A percentile compares a stretch with the other conserved stretches of the same genome.
Conservation (phyloP, 768 basidiomycete genomes). For the Exidia glandulosa region DNA sequence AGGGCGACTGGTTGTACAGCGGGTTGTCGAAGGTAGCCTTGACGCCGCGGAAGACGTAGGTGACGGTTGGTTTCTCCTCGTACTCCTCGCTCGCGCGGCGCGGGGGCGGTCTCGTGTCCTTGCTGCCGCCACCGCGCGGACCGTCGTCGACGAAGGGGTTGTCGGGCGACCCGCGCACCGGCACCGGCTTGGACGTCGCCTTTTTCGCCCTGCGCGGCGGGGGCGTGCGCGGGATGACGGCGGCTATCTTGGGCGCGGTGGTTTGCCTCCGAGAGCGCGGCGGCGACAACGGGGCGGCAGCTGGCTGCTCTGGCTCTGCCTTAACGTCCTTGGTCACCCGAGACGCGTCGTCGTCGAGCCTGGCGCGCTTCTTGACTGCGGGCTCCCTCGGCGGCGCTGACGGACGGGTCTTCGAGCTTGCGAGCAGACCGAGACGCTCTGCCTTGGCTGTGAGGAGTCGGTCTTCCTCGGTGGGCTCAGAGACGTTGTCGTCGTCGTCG, state of each 20-base stretch:
- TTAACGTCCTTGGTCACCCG: slow-evolving; percentile 3
- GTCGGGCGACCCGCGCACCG: slow-evolving; percentile 51
- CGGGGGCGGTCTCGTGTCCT: slow-evolving; percentile 14
- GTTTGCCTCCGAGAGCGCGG: no score
- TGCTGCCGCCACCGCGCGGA: no score
- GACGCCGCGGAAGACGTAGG: slow-evolving; percentile 67
- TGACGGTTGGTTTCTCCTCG: slow-evolving; percentile 51
- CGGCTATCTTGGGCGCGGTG: neutral
- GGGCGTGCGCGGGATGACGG: neutral
- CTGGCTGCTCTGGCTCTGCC: no score
- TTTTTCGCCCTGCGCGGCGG: neutral
- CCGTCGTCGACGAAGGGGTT: slow-evolving; percentile 57
- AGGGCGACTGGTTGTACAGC: slow-evolving; percentile 39
- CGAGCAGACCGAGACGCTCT: neutral
- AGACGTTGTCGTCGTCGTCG: neutral
- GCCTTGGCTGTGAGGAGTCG: neutral
- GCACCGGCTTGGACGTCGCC: slow-evolving; percentile 4
- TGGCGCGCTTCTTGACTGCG: neutral
- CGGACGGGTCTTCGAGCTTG: no score
- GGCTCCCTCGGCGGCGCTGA: neutral
- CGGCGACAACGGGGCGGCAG: no score
- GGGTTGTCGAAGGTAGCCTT: slow-evolving; percentile 55
- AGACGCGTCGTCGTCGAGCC: neutral
- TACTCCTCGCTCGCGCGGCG: slow-evolving; percentile 26
- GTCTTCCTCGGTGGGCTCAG: slow-evolving; percentile 5